A percentile compares a stretch with the other conserved stretches of the same genome.
Evolutionary conservation across 176 grass and related monocot species (phyloP).

Genomic region (Elymus sibiricus): DNA sequence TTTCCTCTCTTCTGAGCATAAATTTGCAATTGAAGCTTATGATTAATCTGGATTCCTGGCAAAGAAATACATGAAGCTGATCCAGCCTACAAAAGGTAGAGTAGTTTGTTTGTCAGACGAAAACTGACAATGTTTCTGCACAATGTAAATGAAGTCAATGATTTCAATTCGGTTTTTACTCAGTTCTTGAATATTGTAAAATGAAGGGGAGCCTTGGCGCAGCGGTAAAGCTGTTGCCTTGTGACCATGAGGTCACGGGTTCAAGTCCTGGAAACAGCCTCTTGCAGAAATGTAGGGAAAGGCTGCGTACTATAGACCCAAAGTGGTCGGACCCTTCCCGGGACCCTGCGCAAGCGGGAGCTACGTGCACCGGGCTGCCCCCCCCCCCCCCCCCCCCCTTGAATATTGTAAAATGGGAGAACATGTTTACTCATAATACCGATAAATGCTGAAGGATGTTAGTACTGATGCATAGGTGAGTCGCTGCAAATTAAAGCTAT

Average conservation of each 20-base stretch:
- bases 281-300: too few species aligned
- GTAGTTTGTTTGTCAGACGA: constrained; percentile 2
- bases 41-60: constrained; percentile 36
- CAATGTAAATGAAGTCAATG: not conserved
- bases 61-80: constrained; percentile 22
- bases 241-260: too few species aligned
- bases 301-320: too few species aligned
- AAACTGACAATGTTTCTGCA: constrained; percentile 7
- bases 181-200: constrained; percentile 5
- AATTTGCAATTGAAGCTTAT: constrained; percentile 65
- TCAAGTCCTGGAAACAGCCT: too few species aligned
- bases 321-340: too few species aligned
- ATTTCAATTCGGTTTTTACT: not conserved
- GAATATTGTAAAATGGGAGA: not conserved
- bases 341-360: too few species aligned
- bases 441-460: not conserved
- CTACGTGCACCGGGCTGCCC: too few species aligned
- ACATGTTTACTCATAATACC: constrained; percentile 1
- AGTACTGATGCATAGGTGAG: constrained; percentile 8
- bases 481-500: constrained; percentile 3
- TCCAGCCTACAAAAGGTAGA: constrained; percentile 45
- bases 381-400: too few species aligned
- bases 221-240: too few species aligned
- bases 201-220: too few species aligned
- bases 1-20: constrained; percentile 66